Percentiles rank a stretch among this genome's conserved stretches.
Conservation (phyloP, 2,329 filamentous ascomycete genomes). For the Plenodomus biglobosus region DNA sequence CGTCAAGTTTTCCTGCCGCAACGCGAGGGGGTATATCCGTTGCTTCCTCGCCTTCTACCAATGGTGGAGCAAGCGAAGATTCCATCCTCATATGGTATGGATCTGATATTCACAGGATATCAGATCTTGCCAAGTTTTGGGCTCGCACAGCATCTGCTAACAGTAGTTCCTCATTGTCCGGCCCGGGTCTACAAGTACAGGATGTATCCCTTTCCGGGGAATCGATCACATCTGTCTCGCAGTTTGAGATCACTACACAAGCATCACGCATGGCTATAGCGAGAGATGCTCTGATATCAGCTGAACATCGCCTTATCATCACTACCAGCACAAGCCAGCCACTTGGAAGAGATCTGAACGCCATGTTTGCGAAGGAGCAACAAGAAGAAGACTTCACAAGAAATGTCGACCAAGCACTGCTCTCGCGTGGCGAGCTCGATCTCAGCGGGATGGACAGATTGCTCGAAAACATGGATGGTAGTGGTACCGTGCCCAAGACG, state of each 20-base stretch:
- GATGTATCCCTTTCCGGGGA: conserved; percentile 48
- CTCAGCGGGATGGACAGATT: conserved; percentile 52
- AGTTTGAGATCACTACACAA: conserved; percentile 45
- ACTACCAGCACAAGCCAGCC: conserved; percentile 39
- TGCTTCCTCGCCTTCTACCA: conserved; percentile 30
- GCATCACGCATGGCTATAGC: conserved; percentile 49
- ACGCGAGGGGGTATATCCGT: conserved; percentile 49
- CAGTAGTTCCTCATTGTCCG: conserved; percentile 43
- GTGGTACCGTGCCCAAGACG: conserved; percentile 21
- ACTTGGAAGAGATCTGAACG: conserved; percentile 32
- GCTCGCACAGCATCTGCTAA: conserved; percentile 43
- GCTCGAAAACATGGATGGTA: conserved; percentile 42
- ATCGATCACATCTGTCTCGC: conserved; percentile 47
- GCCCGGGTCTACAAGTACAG: conserved; percentile 47
- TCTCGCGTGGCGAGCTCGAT: conserved; percentile 50
- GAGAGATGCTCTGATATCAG: conserved; percentile 48
- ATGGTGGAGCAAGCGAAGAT: conserved; percentile 45
- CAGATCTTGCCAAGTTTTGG: conserved; percentile 51
- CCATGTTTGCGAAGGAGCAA: conserved; percentile 32
- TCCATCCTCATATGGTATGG: conserved; percentile 53
- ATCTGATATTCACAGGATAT: conserved; percentile 48
- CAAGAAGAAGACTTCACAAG: conserved; percentile 33
- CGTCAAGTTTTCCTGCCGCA: conserved; percentile 33
- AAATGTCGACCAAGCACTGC: conserved; percentile 47
- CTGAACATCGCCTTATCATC: conserved; percentile 50